phyloP scores from a whole-genome alignment of 139 green algal species.

The Tetraselmis chui region DNA sequence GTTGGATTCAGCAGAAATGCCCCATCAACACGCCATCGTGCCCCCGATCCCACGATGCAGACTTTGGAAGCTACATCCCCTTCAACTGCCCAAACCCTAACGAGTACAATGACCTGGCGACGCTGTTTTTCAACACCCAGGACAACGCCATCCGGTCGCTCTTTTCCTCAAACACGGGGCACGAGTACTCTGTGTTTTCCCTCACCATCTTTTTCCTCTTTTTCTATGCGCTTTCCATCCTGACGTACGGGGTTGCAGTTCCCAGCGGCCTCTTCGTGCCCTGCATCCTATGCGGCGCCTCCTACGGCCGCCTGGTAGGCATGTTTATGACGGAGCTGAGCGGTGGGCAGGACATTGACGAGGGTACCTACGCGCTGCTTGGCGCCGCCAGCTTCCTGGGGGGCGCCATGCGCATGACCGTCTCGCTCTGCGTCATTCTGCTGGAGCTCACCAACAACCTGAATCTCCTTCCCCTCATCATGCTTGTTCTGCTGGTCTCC shows the following conservation, averaged over 20 bases:
- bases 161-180: slow-evolving; percentile 55
- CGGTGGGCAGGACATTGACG: slow-evolving; percentile 29
- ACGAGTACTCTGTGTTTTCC: slow-evolving; percentile 54
- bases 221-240: slow-evolving; percentile 60
- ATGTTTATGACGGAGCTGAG: slow-evolving; percentile 64
- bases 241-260: slow-evolving; percentile 62
- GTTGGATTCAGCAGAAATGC: slow-evolving; percentile 1
- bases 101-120: slow-evolving; percentile 77
- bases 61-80: slow-evolving; percentile 68
- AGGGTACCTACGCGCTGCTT: slow-evolving; percentile 63
- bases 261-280: slow-evolving; percentile 78
- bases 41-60: slow-evolving; percentile 39
- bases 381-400: slow-evolving; percentile 65
- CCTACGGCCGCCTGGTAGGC: slow-evolving; percentile 68
- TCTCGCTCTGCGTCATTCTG: slow-evolving; percentile 71
- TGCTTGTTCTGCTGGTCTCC: slow-evolving; percentile 77
- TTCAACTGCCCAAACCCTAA: slow-evolving; percentile 30
- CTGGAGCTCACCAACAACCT: slow-evolving; percentile 82
- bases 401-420: slow-evolving; percentile 70
- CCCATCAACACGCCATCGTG: slow-evolving; percentile 23
- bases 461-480: slow-evolving; percentile 76
- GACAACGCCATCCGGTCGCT: slow-evolving; percentile 83
- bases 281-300: slow-evolving; percentile 66
- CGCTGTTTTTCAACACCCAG: slow-evolving; percentile 83
- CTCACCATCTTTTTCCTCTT: slow-evolving; percentile 45